A percentile compares a stretch with the other conserved stretches of the same genome.
phyloP scores from a whole-genome alignment of 768 basidiomycete species.

The Lactifluus piperatus region DNA sequence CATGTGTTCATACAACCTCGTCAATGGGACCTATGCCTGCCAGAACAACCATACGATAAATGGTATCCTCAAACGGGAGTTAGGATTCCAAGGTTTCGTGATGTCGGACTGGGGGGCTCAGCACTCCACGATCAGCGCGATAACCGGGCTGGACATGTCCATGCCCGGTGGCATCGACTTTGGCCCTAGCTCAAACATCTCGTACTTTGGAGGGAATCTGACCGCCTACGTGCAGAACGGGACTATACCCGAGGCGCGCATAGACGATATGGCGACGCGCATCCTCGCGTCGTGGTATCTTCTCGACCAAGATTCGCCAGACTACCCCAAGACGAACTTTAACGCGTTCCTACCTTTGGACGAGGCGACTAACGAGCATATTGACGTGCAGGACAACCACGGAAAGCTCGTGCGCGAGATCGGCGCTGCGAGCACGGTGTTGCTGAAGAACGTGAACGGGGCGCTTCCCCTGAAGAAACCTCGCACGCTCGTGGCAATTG shows the following conservation, averaged over 20 bases:
- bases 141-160: conserved; percentile 54
- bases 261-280: conserved; percentile 78
- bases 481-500: conserved; percentile 51
- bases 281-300: conserved; percentile 67
- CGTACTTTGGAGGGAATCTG: conserved; percentile 63
- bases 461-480: conserved; percentile 53
- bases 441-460: conserved; percentile 61
- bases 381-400: conserved; percentile 67
- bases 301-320: conserved; percentile 50
- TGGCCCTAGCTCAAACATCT: conserved; percentile 33
- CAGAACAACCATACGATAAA: conserved; percentile 66
- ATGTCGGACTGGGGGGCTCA: conserved; percentile 72
- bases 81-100: conserved; percentile 70
- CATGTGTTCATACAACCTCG: conserved; percentile 71
- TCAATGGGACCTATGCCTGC: conserved; percentile 69
- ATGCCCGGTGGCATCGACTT: conserved; percentile 55
- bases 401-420: conserved; percentile 59
- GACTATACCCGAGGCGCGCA: conserved; percentile 52
- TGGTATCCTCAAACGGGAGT: conserved; percentile 66
- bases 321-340: conserved; percentile 64
- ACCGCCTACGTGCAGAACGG: conserved; percentile 62
- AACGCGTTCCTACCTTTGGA: conserved; percentile 50
- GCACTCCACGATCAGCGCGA: conserved; percentile 49
- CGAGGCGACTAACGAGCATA: conserved; percentile 45
- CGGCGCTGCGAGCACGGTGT: conserved; percentile 62